Conservation (phyloP, 192 early-diverging fungal genomes). For the Rhizophagus sp. region DNA sequence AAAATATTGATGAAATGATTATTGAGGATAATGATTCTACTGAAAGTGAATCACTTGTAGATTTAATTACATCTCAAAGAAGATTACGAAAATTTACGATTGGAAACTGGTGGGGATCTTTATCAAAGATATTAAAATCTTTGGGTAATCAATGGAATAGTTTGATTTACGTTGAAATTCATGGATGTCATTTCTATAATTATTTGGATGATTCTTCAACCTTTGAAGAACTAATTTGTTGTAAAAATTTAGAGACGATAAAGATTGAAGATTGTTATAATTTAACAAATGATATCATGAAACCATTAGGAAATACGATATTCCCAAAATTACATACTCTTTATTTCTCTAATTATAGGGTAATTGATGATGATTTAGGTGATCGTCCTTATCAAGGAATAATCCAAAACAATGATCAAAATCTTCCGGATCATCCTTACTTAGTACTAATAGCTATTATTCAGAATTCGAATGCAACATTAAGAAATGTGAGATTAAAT, state of each 20-base stretch:
- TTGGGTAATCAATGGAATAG: background rate
- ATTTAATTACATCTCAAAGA: background rate
- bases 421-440: background rate
- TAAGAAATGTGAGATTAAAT: background rate
- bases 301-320: background rate
- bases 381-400: background rate
- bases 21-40: background rate
- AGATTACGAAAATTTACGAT: background rate
- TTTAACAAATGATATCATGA: background rate
- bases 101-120: background rate
- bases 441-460: background rate
- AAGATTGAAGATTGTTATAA: conserved; percentile 11
- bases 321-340: background rate
- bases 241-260: background rate
- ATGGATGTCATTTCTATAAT: background rate
- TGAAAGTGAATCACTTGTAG: background rate
- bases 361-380: background rate
- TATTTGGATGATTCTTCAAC: background rate
- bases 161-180: background rate
- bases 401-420: background rate
- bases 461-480: background rate
- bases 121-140: background rate
- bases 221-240: background rate
- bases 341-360: background rate
- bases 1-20: background rate